These are phyloP conservation scores for Clarkia xantiana DNA, from an alignment of 345 rosid species.

Conservation along the genomic window DNA sequence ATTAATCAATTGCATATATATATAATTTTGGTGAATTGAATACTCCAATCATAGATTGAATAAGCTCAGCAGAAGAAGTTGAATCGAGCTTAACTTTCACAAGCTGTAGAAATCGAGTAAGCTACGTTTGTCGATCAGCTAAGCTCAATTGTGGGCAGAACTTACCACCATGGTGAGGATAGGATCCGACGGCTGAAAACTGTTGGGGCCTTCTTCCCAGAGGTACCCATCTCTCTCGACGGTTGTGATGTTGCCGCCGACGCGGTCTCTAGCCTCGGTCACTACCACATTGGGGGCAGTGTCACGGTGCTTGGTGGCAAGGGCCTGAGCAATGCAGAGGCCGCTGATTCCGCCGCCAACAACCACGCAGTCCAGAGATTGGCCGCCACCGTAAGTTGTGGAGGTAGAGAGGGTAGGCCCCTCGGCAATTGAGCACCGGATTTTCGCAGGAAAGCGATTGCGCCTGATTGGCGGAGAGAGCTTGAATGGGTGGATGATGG, in stretches of 20 bases:
- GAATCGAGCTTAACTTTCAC: no score
- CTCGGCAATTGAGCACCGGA: slow-evolving; percentile 66
- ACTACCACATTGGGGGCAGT: slow-evolving; percentile 58
- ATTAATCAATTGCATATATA: no score
- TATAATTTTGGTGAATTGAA: no score
- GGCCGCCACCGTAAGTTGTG: slow-evolving; percentile 19
- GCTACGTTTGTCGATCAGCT: neutral
- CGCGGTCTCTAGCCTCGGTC: slow-evolving; percentile 73
- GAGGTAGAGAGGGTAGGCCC: slow-evolving; percentile 38
- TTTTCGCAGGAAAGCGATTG: slow-evolving; percentile 1
- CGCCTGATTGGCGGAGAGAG: slow-evolving; percentile 13
- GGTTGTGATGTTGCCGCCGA: slow-evolving; percentile 78
- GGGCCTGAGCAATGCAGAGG: slow-evolving; percentile 88
- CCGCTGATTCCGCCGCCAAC: slow-evolving; percentile 91
- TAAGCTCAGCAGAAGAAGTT: no score
- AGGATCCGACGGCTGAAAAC: slow-evolving; percentile 93
- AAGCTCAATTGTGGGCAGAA: neutral
- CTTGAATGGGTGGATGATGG: slow-evolving; percentile 30
- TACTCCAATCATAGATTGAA: no score
- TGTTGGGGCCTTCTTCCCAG: slow-evolving; percentile 96
- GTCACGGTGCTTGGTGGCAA: slow-evolving; percentile 54
- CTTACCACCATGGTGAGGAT: slow-evolving; percentile 84
- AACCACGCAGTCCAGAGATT: slow-evolving; percentile 54
- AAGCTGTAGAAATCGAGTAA: no score
- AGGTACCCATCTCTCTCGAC: slow-evolving; percentile 73